Base-by-base conservation (phyloP, 2,329 filamentous ascomycete genomes). In the Plectosphaerella plurivora region DNA sequence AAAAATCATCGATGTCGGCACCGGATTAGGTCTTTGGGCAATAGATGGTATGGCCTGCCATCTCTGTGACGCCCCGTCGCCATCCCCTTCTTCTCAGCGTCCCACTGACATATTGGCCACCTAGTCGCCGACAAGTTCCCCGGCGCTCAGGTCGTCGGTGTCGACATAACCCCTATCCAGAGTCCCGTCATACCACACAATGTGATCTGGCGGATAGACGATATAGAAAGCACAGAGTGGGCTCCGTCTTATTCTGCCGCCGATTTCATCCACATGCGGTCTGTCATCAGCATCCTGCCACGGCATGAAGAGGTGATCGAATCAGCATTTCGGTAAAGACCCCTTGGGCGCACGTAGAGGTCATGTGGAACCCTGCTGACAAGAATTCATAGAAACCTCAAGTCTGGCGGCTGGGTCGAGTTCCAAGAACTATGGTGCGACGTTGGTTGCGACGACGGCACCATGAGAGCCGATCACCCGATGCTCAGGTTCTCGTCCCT, bases 21-120 rank as follows among this genome's bases (percentile, higher is more conserved):
- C 75, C 5, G 77, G 76, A 6, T 74, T 73, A 33, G 75, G 75
- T 25, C 70, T 81, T 42, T 85, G 82, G 82, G 80, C 81, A 3
- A 74, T 82, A 50, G 75, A 77, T 58, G 66, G 75, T 77, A 59
- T 37, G 68, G 65, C 11, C 33, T 10, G 15, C 49, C 15, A 55
- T 45, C 24, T 9, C 15, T 41, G 16, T 39, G 22, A 5, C 22
- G 15, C 37, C 37, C 16, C 37, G 10, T 15, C 41, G 25, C 25
- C 37, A 54, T 22, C 28, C 28, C 9, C 28, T 33, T 33, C 28
- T 33, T 12, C 8, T 4, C 28, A 12, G 11, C 33, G 14, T 15
- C 45, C 47, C 16, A 46, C 22, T 7, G 20, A 45, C 15, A 18
- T 4, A 14, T 8, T 49, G 25, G 49, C 24, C 55, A 22, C 22